Evolutionary conservation across 2,329 filamentous ascomycete genomes (phyloP), one percentile per base, ranked within the genome.

Genomic region (Monilinia fructicola): DNA sequence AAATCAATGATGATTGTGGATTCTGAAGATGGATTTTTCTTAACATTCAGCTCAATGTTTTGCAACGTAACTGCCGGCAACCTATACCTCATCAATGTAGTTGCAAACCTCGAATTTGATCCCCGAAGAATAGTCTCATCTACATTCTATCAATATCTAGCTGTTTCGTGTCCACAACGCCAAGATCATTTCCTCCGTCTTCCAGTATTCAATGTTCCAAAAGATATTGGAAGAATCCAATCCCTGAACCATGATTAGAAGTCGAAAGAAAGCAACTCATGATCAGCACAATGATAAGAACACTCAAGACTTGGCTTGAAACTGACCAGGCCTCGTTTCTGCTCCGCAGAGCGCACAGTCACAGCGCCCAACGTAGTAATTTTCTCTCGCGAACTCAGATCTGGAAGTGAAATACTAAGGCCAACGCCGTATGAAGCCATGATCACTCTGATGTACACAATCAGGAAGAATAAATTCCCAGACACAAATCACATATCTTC

Each of bases 21-120:
- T 1, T 64, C 50, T 2, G 64, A 69, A 31, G 69, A 71, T 26
- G 55, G 5, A 3, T 70, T 68, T 12, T 61, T 44, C 11, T 64
- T 54, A 4, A 69, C 46, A 38, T 50, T 40, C 4, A 48, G 46
- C 46, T 71, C 70, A 5, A 71, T 69, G 26, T 71, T 68, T 67
- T 71, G 68, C 9, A 71, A 38, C 38, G 48, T 55, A 16, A 71
- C 63, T 38, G 70, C 63, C 62, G 70, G 70, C 21, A 69, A 62
- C 28, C 64, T 70, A 31, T 71, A 71, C 35, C 46, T 67, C 64
- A 70, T 67, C n/a, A 60, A 62, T 2, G 69, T 71, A 4, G 66
- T 69, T 38, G 69, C 69, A 42, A 67, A 66, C 23, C 68, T 60
- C 7, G 66, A 64, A 28, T 59, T 48, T 40, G 53, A 23, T 38